Percentiles rank a stretch among this genome's conserved stretches.
phyloP scores from a whole-genome alignment of 1,139 yeast genomes.

The Geotrichum klebahnii region DNA sequence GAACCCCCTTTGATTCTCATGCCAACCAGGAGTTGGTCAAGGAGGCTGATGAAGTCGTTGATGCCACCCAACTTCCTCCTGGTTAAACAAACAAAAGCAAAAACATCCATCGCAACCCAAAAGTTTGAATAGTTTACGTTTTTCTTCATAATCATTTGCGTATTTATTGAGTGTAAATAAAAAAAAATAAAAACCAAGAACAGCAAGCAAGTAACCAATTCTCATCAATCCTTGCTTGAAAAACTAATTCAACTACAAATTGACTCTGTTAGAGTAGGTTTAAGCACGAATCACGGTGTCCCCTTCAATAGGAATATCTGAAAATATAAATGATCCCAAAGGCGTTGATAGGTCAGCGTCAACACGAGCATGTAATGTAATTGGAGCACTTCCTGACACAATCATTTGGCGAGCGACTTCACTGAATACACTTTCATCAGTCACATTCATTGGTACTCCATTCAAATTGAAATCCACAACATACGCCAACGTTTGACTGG shows the following conservation, averaged over 20 bases:
- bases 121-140: not conserved
- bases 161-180: slow-evolving; percentile 8
- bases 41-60: slow-evolving; percentile 58
- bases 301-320: slow-evolving; percentile 33
- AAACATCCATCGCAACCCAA: not conserved
- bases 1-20: slow-evolving; percentile 72
- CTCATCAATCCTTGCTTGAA: too few species aligned
- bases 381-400: slow-evolving; percentile 31
- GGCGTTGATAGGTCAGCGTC: slow-evolving; percentile 45
- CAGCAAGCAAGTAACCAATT: too few species aligned
- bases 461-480: slow-evolving; percentile 32
- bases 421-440: slow-evolving; percentile 33
- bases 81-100: slow-evolving; percentile 51
- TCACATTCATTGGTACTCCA: slow-evolving; percentile 35
- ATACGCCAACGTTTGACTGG: slow-evolving; percentile 19
- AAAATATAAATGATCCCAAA: slow-evolving; percentile 36
- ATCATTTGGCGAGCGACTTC: slow-evolving; percentile 33
- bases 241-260: not conserved
- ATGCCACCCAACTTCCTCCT: slow-evolving; percentile 63
- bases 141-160: not conserved
- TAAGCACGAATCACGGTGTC: slow-evolving; percentile 23
- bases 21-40: slow-evolving; percentile 48
- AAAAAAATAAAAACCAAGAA: too few species aligned
- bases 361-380: slow-evolving; percentile 35
- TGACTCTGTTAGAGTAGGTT: not conserved